phyloP scores from a whole-genome alignment of 495 filamentous ascomycete genomes.

The Aspergillus campestris region DNA sequence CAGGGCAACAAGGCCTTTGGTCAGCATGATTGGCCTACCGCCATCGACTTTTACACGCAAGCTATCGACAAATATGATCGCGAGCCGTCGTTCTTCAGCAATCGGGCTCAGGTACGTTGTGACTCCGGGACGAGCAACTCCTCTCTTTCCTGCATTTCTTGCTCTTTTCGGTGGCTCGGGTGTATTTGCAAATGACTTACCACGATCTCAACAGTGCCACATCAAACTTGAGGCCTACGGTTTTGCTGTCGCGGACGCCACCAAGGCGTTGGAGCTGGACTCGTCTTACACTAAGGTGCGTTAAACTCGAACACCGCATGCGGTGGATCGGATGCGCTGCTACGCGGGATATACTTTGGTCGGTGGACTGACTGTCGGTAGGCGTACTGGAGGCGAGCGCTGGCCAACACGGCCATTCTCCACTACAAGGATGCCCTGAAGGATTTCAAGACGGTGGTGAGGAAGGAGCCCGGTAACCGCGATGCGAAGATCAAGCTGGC shows the following conservation, averaged over 20 bases:
- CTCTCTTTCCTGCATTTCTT: not conserved
- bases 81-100: conserved; percentile 85
- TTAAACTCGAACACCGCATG: not conserved
- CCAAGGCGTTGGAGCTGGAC: conserved; percentile 88
- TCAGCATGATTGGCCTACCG: conserved; percentile 75
- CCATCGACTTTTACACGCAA: conserved; percentile 78
- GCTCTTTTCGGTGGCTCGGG: no score
- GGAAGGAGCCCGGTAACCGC: conserved; percentile 76
- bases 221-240: conserved; percentile 95
- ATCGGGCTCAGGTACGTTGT: conserved; percentile 75
- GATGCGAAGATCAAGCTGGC: conserved; percentile 82
- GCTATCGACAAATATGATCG: conserved; percentile 81
- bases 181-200: no score
- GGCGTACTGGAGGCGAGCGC: conserved; percentile 92
- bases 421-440: conserved; percentile 77
- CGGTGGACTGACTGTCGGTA: conserved; percentile 23
- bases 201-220: conserved; percentile 52
- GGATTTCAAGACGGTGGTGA: conserved; percentile 88
- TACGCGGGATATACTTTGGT: not conserved
- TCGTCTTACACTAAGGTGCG: conserved; percentile 75
- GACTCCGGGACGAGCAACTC: not conserved
- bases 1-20: conserved; percentile 92
- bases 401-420: conserved; percentile 83
- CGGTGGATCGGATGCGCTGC: no score
- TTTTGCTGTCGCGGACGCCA: conserved; percentile 84